phyloP scores from a whole-genome alignment of 441 rosid genomes.

The Populus hybrid region DNA sequence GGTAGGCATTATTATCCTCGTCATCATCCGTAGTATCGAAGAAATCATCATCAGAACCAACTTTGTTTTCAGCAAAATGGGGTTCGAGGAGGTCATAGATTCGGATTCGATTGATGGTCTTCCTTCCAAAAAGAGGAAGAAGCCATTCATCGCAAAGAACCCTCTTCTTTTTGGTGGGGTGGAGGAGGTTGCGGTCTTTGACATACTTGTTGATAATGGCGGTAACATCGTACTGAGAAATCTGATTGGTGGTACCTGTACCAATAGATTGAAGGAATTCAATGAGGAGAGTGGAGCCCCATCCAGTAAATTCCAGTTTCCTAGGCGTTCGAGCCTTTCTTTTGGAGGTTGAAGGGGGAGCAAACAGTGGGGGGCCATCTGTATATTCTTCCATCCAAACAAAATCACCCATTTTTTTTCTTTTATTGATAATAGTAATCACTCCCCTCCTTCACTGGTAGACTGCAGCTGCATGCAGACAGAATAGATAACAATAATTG shows the following conservation, averaged over 20 bases:
- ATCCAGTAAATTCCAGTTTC: slow-evolving; percentile 43
- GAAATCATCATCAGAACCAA: slow-evolving; percentile 24
- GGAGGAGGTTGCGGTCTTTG: slow-evolving; percentile 35
- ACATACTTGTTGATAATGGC: slow-evolving; percentile 37
- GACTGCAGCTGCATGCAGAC: not conserved
- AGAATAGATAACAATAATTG: not conserved
- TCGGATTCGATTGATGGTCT: slow-evolving; percentile 31
- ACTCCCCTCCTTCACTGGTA: not conserved
- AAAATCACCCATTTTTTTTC: slow-evolving; percentile 14
- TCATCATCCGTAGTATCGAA: slow-evolving; percentile 49
- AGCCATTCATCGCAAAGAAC: slow-evolving; percentile 47
- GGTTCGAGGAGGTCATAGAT: slow-evolving; percentile 35
- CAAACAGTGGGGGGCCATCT: slow-evolving; percentile 15
- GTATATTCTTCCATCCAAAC: slow-evolving; percentile 47
- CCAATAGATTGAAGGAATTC: slow-evolving; percentile 47
- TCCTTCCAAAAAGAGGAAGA: slow-evolving; percentile 43
- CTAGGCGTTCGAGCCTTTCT: slow-evolving; percentile 44
- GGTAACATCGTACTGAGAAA: slow-evolving; percentile 40
- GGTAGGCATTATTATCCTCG: slow-evolving; percentile 27
- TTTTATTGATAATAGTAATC: not conserved
- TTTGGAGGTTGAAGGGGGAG: slow-evolving; percentile 26
- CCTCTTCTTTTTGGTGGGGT: slow-evolving; percentile 41
- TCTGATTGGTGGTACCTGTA: slow-evolving; percentile 26
- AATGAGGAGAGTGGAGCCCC: slow-evolving; percentile 49
- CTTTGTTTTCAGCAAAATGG: slow-evolving; percentile 42